Conservation (phyloP, 176 grass and related monocot species). For the Tillandsia leiboldiana region DNA sequence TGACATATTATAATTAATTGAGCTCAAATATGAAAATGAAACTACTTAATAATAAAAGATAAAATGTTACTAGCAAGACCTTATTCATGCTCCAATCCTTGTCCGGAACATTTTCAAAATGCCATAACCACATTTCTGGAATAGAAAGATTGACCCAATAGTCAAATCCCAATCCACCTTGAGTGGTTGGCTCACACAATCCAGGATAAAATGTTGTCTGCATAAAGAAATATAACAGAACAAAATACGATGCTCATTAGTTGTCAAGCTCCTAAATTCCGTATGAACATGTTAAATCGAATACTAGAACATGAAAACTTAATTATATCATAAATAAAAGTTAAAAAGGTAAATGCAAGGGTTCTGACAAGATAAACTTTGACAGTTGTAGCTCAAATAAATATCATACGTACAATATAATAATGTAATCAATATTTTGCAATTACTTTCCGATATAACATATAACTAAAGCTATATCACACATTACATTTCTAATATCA, state of each 20-base stretch:
- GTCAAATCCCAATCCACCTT: slow-evolving; percentile 90
- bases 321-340: too few species aligned
- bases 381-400: neutral
- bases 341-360: too few species aligned
- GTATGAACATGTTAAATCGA: neutral
- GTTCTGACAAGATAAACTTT: too few species aligned
- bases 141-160: slow-evolving; percentile 84
- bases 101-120: slow-evolving; percentile 91
- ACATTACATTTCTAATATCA: neutral
- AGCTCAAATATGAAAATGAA: neutral
- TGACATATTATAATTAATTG: too few species aligned
- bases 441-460: neutral
- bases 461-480: neutral
- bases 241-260: neutral
- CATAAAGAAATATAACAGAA: slow-evolving; percentile 9
- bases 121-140: slow-evolving; percentile 93
- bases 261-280: neutral
- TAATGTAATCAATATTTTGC: neutral
- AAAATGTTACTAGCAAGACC: slow-evolving; percentile 29
- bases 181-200: slow-evolving; percentile 74
- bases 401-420: neutral
- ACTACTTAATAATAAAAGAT: neutral
- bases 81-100: slow-evolving; percentile 89
- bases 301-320: too few species aligned
- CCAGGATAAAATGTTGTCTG: slow-evolving; percentile 95